phyloP scores from a whole-genome alignment of 2,329 filamentous ascomycete genomes.

The Sclerotinia trifoliorum region DNA sequence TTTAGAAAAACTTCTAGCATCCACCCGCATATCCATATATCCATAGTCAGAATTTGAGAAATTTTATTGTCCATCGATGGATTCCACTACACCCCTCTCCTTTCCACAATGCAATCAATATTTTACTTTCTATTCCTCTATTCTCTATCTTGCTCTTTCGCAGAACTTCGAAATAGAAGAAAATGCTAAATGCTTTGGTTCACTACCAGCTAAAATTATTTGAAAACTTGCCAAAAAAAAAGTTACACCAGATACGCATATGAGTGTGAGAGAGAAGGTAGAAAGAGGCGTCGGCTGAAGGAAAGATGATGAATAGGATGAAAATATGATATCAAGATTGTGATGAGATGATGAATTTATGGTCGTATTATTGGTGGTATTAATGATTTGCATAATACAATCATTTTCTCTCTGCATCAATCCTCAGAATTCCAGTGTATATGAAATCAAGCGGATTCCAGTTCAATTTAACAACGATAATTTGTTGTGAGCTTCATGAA shows the following conservation, averaged over 20 bases:
- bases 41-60: slow-evolving; percentile 13
- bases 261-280: background rate
- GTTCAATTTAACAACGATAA: background rate
- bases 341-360: slow-evolving; percentile 10
- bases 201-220: slow-evolving; percentile 7
- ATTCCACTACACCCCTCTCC: background rate
- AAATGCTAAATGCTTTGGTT: slow-evolving; percentile 13
- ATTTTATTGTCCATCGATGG: background rate
- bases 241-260: background rate
- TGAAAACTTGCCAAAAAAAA: slow-evolving; percentile 1
- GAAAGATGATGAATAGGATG: background rate
- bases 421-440: background rate
- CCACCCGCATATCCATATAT: background rate
- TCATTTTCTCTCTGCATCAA: background rate
- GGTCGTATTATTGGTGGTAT: background rate
- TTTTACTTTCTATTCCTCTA: background rate
- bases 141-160: background rate
- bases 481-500: background rate
- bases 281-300: background rate
- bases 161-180: slow-evolving; percentile 11
- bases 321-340: background rate
- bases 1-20: slow-evolving; percentile 6
- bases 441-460: background rate
- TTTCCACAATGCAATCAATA: slow-evolving; percentile 7
- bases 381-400: background rate